Base-by-base conservation (phyloP, 768 basidiomycete species). In the Boletales sp. region DNA sequence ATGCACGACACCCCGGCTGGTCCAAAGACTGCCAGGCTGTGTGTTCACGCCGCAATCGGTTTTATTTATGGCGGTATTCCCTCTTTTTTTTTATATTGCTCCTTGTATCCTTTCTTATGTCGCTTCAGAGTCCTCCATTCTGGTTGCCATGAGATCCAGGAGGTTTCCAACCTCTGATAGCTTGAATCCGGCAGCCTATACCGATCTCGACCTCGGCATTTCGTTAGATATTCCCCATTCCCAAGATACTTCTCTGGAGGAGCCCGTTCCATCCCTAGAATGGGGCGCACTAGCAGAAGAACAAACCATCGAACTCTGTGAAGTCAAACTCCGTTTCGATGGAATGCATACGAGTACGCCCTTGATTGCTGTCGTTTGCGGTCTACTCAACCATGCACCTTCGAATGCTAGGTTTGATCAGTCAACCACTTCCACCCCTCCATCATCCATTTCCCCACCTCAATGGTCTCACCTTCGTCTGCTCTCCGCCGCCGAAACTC, bases 201-300 rank as follows among this genome's bases (percentile, higher is more conserved):
- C 70, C 46, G 62, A 76, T 17, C 72, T 82, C 62, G 74, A 78
- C 54, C 66, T 82, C 6, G 57, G 43, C 11, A 56, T 70, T 12
- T 25, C 68, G 35, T 50, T 68, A 35, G 66, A 70, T 48, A 46
- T 60, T 19, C 31, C 59, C 8, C 55, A 57, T 8, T 21, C 65
- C 8, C 51, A 44, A 9, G 46, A 43, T 17, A 42, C 42, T n/a
- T 44, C 48, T 34, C 34, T 53, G n/a, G 66, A 64, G n/a, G 63
- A 69, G n/a, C 53, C 39, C 28, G 42, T 47, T 15, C 49, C 59
- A 25, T 44, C 63, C 10, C 46, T 65, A 4, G 70, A 75, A 37
- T 75, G 78, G 77, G 83, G 84, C 42, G 66, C 71, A 39, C 79
- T 78, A 67, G 78, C 81, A 5, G 84, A 86, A 60, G 83, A 86